phyloP scores from a whole-genome alignment of 495 filamentous ascomycete genomes.

The Neurospora tetraspora region DNA sequence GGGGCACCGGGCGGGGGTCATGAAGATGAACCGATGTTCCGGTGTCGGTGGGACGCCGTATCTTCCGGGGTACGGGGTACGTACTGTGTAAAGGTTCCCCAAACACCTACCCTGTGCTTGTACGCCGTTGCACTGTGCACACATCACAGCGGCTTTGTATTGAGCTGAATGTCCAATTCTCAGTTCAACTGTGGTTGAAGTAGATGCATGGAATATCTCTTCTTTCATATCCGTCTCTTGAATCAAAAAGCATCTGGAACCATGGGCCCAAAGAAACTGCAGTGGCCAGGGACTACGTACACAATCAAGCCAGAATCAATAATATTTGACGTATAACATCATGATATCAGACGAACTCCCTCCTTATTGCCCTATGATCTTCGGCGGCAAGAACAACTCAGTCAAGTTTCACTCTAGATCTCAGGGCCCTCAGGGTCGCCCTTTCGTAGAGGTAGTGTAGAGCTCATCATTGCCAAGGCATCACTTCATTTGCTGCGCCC shows the following conservation, averaged over 20 bases:
- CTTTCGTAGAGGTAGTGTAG: not conserved
- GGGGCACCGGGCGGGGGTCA: not conserved
- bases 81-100: not conserved
- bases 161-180: not conserved
- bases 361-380: not conserved
- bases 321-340: not conserved
- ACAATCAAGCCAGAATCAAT: not conserved
- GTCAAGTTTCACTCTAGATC: not conserved
- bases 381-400: not conserved
- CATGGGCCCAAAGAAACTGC: not conserved
- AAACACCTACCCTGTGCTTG: not conserved
- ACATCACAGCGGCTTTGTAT: not conserved
- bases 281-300: not conserved
- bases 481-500: not conserved
- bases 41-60: not conserved
- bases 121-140: not conserved
- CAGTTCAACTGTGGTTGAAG: not conserved
- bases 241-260: not conserved
- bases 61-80: not conserved
- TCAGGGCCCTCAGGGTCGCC: not conserved
- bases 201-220: not conserved
- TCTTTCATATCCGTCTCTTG: not conserved
- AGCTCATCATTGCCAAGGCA: not conserved
- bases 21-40: not conserved
- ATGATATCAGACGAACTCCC: not conserved